phyloP scores from a whole-genome alignment of 1,139 yeast genomes.

The Saccharomyces hybrid region DNA sequence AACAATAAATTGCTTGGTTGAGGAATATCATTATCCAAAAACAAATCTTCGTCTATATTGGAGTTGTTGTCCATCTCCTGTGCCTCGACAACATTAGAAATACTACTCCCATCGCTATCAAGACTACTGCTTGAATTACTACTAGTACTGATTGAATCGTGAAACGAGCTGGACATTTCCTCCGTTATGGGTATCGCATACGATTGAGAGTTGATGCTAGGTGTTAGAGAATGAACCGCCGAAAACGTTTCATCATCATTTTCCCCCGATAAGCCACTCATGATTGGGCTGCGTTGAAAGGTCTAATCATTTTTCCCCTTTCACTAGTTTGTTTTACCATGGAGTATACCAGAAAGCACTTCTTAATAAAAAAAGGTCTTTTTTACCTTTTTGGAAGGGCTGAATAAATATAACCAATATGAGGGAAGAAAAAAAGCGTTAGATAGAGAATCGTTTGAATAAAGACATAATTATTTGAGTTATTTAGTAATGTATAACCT shows the following conservation, averaged over 20 bases:
- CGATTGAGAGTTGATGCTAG: conserved; percentile 24
- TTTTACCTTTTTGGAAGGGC: background rate
- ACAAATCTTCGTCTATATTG: conserved; percentile 9
- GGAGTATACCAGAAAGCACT: background rate
- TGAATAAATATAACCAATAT: background rate
- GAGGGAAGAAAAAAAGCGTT: background rate
- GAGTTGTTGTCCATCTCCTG: conserved; percentile 3
- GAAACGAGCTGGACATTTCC: conserved; percentile 9
- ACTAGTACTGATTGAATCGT: conserved; percentile 3
- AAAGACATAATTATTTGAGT: background rate
- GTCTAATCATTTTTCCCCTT: background rate
- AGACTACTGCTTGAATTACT: background rate
- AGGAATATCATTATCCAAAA: conserved; percentile 16
- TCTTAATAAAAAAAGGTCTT: background rate
- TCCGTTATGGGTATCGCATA: conserved; percentile 25
- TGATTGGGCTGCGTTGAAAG: background rate
- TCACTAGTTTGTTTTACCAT: background rate
- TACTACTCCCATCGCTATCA: background rate
- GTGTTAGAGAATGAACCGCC: conserved; percentile 16
- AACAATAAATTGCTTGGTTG: conserved; percentile 13
- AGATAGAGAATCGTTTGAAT: background rate
- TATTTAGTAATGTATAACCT: background rate
- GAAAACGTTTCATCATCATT: conserved; percentile 7
- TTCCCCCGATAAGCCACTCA: background rate
- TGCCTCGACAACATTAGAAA: background rate